Evolutionary conservation across 2,329 filamentous ascomycete genomes (phyloP).

Genomic region (Apiospora sp.): DNA sequence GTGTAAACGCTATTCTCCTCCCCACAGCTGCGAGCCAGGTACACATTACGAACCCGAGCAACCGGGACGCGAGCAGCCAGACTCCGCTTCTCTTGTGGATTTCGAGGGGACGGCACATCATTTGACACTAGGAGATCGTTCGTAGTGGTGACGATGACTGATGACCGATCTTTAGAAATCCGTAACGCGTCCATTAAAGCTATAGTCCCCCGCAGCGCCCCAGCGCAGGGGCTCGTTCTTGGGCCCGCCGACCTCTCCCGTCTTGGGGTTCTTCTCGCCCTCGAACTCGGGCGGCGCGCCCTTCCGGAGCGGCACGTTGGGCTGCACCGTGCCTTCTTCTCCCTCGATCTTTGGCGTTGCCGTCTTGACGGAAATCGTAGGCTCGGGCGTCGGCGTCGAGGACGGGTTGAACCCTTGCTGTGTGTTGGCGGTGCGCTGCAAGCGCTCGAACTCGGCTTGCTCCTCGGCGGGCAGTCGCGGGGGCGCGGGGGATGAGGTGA

Average conservation of each 20-base stretch:
- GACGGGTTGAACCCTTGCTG: conserved; percentile 42
- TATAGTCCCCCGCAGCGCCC: conserved; percentile 82
- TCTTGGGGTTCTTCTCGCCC: conserved; percentile 90
- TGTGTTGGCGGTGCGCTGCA: conserved; percentile 70
- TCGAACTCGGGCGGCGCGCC: conserved; percentile 92
- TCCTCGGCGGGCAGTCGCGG: conserved; percentile 77
- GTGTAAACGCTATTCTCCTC: not conserved
- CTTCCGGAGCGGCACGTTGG: conserved; percentile 49
- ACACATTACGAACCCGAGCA: not conserved
- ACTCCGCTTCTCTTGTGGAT: not conserved
- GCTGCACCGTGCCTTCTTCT: conserved; percentile 20
- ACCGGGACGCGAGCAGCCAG: not conserved
- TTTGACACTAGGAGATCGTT: not conserved
- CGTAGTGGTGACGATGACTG: not conserved
- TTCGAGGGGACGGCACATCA: not conserved
- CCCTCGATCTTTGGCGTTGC: conserved; percentile 9
- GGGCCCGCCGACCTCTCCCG: conserved; percentile 92
- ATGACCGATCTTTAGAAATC: conserved; percentile 69
- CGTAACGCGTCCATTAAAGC: conserved; percentile 92
- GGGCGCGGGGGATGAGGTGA: conserved; percentile 57
- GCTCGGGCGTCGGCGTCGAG: conserved; percentile 19
- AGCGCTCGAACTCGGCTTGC: conserved; percentile 70
- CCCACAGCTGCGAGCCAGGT: not conserved
- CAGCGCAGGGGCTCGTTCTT: conserved; percentile 96
- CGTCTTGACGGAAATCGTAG: conserved; percentile 24